phyloP scores from a whole-genome alignment of 768 basidiomycete genomes.

The Auriscalpium orientale region DNA sequence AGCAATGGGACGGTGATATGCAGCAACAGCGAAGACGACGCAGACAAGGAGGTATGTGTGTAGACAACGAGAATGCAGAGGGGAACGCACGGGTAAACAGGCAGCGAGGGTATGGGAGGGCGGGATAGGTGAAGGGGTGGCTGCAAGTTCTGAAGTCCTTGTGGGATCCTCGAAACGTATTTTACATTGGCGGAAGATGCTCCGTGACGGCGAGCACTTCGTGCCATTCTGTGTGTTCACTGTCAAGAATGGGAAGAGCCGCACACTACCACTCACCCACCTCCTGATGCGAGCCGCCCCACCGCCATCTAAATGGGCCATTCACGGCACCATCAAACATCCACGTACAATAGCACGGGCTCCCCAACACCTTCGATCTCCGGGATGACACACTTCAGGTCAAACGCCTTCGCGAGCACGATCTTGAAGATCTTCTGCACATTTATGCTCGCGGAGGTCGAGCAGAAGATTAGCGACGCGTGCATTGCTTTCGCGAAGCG shows the following conservation, averaged over 20 bases:
- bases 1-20: conserved; percentile 15
- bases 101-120: background rate
- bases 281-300: too few relatives aligned
- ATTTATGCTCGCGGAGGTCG: conserved; percentile 97
- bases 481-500: conserved; percentile 99
- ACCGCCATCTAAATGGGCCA: too few relatives aligned
- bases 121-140: too few relatives aligned
- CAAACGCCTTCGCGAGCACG: conserved; percentile 93
- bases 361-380: conserved; percentile 97
- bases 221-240: too few relatives aligned
- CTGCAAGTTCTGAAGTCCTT: background rate
- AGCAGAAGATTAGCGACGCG: conserved; percentile 98
- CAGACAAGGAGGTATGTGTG: conserved; percentile 4
- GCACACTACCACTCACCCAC: too few relatives aligned
- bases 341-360: conserved; percentile 90
- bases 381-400: conserved; percentile 96
- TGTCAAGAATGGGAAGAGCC: too few relatives aligned
- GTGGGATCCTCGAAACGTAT: too few relatives aligned
- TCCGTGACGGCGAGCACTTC: too few relatives aligned
- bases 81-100: background rate
- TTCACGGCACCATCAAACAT: conserved; percentile 40
- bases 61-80: conserved; percentile 6
- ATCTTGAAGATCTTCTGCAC: conserved; percentile 99
- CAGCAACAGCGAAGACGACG: conserved; percentile 15
- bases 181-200: too few relatives aligned